phyloP scores from a whole-genome alignment of 345 rosid genomes.

The sweet orange (Citrus sinensis) region DNA sequence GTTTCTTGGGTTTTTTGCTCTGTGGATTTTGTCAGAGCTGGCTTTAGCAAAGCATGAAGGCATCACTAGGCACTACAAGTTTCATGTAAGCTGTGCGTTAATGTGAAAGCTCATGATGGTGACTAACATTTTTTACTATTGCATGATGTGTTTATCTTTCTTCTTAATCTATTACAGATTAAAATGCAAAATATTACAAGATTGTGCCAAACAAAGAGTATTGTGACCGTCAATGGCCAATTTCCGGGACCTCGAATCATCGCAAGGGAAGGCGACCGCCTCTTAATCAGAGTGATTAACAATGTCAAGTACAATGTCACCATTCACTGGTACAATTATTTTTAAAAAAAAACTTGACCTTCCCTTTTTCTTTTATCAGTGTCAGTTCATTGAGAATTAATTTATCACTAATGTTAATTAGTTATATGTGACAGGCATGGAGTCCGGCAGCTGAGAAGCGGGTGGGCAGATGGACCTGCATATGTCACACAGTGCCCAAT shows the following conservation, averaged over 20 bases:
- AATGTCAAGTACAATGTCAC: slow-evolving; percentile 63
- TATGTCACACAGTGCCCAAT: slow-evolving; percentile 54
- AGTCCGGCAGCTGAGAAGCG: slow-evolving; percentile 43
- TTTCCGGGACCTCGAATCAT: slow-evolving; percentile 65
- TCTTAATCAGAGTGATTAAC: slow-evolving; percentile 64
- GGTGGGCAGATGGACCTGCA: slow-evolving; percentile 64
- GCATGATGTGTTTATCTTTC: too few relatives aligned
- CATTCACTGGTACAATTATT: slow-evolving; percentile 52
- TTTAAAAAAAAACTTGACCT: too few relatives aligned
- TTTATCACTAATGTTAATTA: not conserved
- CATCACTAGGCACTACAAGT: slow-evolving; percentile 47
- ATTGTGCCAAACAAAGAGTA: slow-evolving; percentile 67
- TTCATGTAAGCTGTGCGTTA: slow-evolving; percentile 25
- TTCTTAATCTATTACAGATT: slow-evolving; percentile 24
- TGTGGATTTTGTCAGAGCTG: slow-evolving; percentile 19
- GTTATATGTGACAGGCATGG: slow-evolving; percentile 35
- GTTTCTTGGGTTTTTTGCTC: slow-evolving; percentile 14
- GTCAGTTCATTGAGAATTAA: not conserved
- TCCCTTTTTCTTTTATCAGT: not conserved
- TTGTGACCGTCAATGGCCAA: slow-evolving; percentile 69
- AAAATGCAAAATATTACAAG: slow-evolving; percentile 61
- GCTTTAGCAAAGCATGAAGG: slow-evolving; percentile 37
- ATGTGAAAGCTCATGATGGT: too few relatives aligned
- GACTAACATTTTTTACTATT: not conserved
- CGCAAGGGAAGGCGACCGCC: slow-evolving; percentile 72